Evolutionary conservation across 2,329 filamentous ascomycete species (phyloP).

Genomic region (Aspergillus ibericus): DNA sequence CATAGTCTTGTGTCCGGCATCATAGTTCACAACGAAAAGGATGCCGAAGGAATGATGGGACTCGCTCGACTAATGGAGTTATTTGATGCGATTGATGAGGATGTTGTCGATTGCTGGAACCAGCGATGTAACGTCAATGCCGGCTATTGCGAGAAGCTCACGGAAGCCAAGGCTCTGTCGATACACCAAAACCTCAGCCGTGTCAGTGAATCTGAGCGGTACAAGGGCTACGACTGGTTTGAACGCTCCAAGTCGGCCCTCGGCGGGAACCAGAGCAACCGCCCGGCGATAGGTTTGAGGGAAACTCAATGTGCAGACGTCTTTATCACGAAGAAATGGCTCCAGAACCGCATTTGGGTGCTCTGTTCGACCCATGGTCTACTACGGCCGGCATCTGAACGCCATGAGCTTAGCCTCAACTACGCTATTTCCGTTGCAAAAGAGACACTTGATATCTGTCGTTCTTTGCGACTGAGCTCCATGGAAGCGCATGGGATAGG

Average conservation of each 20-base stretch:
- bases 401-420: slow-evolving; percentile 37
- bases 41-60: slow-evolving; percentile 45
- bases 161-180: slow-evolving; percentile 59
- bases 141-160: slow-evolving; percentile 63
- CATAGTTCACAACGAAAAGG: slow-evolving; percentile 46
- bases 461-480: slow-evolving; percentile 33
- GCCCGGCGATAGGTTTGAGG: slow-evolving; percentile 28
- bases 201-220: slow-evolving; percentile 36
- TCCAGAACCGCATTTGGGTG: slow-evolving; percentile 46
- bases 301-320: slow-evolving; percentile 47
- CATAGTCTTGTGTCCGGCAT: slow-evolving; percentile 41
- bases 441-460: slow-evolving; percentile 37
- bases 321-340: slow-evolving; percentile 46
- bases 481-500: slow-evolving; percentile 48
- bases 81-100: slow-evolving; percentile 47
- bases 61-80: slow-evolving; percentile 46
- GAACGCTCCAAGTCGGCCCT: slow-evolving; percentile 32
- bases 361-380: slow-evolving; percentile 44
- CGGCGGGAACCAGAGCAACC: slow-evolving; percentile 18
- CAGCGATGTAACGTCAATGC: slow-evolving; percentile 60
- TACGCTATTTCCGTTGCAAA: slow-evolving; percentile 40
- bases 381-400: slow-evolving; percentile 34
- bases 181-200: slow-evolving; percentile 37
- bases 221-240: slow-evolving; percentile 41
- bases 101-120: slow-evolving; percentile 47